Evolutionary conservation across 805 yeast species (phyloP).

Genomic region (Metschnikowia aberdeeniae): DNA sequence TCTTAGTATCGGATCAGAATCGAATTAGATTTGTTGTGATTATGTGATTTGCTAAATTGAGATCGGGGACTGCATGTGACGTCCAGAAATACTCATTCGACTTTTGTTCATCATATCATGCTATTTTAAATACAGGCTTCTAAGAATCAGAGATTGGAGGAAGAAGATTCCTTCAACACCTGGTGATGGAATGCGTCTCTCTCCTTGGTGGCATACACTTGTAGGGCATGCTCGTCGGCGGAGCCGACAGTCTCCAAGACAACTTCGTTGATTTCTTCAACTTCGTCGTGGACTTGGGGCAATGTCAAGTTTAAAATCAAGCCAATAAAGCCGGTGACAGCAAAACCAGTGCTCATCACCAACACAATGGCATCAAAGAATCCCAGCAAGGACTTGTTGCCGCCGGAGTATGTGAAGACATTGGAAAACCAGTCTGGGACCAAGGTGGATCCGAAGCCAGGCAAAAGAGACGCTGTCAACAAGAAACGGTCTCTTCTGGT

Average conservation of each 20-base stretch:
- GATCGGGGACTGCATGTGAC: no score
- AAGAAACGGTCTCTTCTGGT: constrained; percentile 19
- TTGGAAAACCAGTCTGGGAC: constrained; percentile 17
- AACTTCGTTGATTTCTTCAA: constrained; percentile 18
- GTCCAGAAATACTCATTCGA: no score
- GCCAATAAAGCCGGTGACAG: constrained; percentile 17
- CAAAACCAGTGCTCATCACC: constrained; percentile 19
- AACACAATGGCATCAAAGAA: constrained; percentile 17
- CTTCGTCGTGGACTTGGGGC: constrained; percentile 17
- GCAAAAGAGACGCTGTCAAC: constrained; percentile 17
- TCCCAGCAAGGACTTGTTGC: constrained; percentile 14
- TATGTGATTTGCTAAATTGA: no score
- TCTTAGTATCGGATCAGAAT: no score
- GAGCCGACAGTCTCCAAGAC: constrained; percentile 19
- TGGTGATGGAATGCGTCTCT: constrained; percentile 9
- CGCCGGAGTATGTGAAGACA: constrained; percentile 16
- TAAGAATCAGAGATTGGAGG: constrained; percentile 5
- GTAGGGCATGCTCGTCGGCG: constrained; percentile 17
- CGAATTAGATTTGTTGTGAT: no score
- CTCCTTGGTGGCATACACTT: constrained; percentile 15
- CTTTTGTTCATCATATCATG: no score
- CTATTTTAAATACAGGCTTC: not conserved
- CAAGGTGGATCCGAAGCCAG: constrained; percentile 16
- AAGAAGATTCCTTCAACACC: constrained; percentile 7
- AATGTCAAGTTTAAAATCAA: constrained; percentile 17